Evolutionary conservation across 305 asterid genomes (phyloP).

Genomic region (Fraxinus xanthoxyloides): DNA sequence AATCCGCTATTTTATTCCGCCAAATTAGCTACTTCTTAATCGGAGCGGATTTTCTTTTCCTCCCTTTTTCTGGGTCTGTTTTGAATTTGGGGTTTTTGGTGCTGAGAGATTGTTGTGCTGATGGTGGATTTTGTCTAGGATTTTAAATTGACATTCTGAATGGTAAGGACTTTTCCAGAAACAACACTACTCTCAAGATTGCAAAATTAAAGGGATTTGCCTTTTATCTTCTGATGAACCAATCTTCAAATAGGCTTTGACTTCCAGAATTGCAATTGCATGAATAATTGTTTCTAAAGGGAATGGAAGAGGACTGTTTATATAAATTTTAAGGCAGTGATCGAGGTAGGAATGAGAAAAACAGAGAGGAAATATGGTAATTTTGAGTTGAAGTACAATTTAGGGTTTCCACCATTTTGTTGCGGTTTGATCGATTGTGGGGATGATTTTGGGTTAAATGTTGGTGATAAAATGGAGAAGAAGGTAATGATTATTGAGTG

Average conservation of each 20-base stretch:
- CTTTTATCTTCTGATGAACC: neutral
- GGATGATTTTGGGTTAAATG: neutral
- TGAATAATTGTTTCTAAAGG: conserved; percentile 1
- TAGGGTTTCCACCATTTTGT: neutral
- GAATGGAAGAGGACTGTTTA: conserved; percentile 39
- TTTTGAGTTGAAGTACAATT: neutral
- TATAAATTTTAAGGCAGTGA: conserved; percentile 4
- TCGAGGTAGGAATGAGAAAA: neutral
- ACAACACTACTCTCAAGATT: neutral
- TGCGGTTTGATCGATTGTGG: neutral
- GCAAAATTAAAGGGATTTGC: neutral
- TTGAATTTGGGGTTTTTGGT: conserved; percentile 8
- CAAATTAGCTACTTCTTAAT: neutral
- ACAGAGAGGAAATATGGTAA: neutral
- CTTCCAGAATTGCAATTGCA: neutral
- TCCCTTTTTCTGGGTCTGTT: neutral
- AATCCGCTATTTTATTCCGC: neutral
- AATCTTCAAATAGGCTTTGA: conserved; percentile 5
- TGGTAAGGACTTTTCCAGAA: neutral
- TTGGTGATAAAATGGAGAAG: neutral
- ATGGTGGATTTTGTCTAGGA: conserved; percentile 28
- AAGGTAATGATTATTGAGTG: neutral
- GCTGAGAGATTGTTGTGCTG: neutral
- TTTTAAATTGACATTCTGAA: neutral
- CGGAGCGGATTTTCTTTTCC: neutral